A percentile compares a stretch with the other conserved stretches of the same genome.
These are phyloP conservation scores for Rhizopus delemar DNA, from an alignment of 371 early-diverging fungal genomes.

Conservation along the genomic window DNA sequence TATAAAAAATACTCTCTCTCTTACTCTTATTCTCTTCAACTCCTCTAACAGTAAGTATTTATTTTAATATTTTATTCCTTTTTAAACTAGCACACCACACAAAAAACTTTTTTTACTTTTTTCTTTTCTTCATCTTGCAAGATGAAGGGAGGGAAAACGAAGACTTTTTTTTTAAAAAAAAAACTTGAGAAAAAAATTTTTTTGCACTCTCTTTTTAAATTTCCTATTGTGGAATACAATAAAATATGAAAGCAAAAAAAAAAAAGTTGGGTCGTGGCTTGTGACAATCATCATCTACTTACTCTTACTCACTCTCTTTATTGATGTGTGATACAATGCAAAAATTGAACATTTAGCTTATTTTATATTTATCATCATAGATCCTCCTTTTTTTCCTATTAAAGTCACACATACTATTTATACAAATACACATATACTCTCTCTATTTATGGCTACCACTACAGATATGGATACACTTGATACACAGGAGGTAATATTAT, in stretches of 20 bases:
- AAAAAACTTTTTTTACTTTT: background rate
- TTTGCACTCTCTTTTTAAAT: conserved; percentile 4
- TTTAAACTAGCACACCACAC: background rate
- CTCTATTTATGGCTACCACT: no score
- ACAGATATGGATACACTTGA: background rate
- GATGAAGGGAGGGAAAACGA: background rate
- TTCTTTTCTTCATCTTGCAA: conserved; percentile 2
- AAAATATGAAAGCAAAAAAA: background rate
- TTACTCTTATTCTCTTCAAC: background rate
- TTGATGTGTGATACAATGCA: background rate
- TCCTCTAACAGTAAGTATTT: conserved; percentile 1
- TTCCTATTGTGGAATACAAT: conserved; percentile 11
- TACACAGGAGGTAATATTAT: background rate
- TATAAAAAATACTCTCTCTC: background rate
- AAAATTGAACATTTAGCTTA: no score
- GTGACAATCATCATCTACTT: background rate
- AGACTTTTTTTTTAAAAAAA: background rate
- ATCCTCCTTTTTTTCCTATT: background rate
- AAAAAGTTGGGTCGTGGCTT: conserved; percentile 11
- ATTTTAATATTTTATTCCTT: background rate
- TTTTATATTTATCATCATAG: background rate
- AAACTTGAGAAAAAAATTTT: background rate
- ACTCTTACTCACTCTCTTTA: background rate
- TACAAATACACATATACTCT: background rate
- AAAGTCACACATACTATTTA: background rate